These are phyloP conservation scores for Hansfordia pulvinata DNA, from an alignment of 2,329 filamentous ascomycete genomes.

Conservation along the genomic window DNA sequence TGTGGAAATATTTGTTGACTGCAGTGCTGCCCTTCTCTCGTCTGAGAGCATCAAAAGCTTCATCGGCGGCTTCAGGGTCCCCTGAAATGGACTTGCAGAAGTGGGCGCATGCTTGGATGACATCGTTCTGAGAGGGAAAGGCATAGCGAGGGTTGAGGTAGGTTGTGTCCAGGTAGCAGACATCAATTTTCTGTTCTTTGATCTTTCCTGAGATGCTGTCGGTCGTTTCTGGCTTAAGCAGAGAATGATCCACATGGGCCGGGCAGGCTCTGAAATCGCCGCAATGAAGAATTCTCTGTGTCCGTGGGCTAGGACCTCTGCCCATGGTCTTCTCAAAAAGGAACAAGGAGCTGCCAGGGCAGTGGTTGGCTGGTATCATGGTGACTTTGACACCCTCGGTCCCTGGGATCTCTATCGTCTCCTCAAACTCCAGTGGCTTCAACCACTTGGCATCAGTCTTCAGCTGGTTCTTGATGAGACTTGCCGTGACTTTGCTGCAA, in stretches of 20 bases:
- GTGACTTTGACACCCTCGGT: constrained; percentile 78
- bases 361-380: constrained; percentile 95
- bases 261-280: constrained; percentile 90
- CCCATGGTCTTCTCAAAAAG: constrained; percentile 71
- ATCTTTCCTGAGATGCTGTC: constrained; percentile 58
- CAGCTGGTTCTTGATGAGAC: constrained; percentile 76
- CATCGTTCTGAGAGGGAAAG: constrained; percentile 79
- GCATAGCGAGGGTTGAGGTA: constrained; percentile 93
- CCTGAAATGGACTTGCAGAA: constrained; percentile 70
- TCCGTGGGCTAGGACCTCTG: constrained; percentile 41
- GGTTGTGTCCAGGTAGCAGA: constrained; percentile 94
- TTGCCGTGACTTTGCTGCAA: constrained; percentile 84
- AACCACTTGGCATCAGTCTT: constrained; percentile 78
- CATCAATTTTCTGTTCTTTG: constrained; percentile 77
- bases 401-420: constrained; percentile 61
- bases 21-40: constrained; percentile 25
- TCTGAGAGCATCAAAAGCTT: constrained; percentile 29
- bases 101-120: constrained; percentile 76
- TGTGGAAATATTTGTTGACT: constrained; percentile 39
- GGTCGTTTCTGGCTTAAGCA: constrained; percentile 61
- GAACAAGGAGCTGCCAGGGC: constrained; percentile 86
- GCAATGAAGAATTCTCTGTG: constrained; percentile 81
- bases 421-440: constrained; percentile 73
- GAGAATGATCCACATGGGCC: constrained; percentile 68
- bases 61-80: constrained; percentile 36